Evolutionary conservation across 306 rosid species (phyloP), one percentile per base, ranked within the genome.

Genomic region (Corylus americana): DNA sequence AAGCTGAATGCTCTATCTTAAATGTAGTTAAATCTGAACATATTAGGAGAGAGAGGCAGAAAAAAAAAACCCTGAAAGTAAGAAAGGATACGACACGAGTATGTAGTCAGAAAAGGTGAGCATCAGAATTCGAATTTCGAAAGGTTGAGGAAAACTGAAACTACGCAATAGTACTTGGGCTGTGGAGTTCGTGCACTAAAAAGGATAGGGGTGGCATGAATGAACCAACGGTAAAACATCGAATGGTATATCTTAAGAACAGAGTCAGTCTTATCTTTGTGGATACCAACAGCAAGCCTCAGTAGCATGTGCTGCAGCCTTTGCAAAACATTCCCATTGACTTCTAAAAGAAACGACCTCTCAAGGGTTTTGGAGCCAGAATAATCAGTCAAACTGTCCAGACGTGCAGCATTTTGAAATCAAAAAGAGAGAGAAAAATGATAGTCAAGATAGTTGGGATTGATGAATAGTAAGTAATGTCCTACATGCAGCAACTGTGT

Each of bases 281-380:
- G 35, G 35, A 31, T 31, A 31, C 35, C 35, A 31, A 31, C 35
- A 31, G 98, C 82, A 63, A 94, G 97, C 89, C 97, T 86, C 98
- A 92, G 92, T 81, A 94, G 72, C 98, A 94, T 92, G 78, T 94
- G 98, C 16, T 94, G 98, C 13, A 97, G 97, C 73, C 98, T 92
- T 64, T 94, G 95, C 17, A 92, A 92, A 66, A 92, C 97, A 76
- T 85, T 88, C 22, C 97, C 97, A 18, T 88, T 84, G 76, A 94
- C 95, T 84, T 87, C 92, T 81, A 92, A 79, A 62, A 94, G 91
- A 74, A 91, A 94, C 11, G 98, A 94, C 87, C 97, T 88, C 92
- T 94, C 98, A 13, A 92, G 89, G 50, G 97, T 94, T 83, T 94
- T 94, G 88, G 92, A 94, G 9, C 98, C 98, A 85, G 35, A 31